phyloP scores from a whole-genome alignment of 176 grass and related monocot genomes.

The Cymbopogon citratus region DNA sequence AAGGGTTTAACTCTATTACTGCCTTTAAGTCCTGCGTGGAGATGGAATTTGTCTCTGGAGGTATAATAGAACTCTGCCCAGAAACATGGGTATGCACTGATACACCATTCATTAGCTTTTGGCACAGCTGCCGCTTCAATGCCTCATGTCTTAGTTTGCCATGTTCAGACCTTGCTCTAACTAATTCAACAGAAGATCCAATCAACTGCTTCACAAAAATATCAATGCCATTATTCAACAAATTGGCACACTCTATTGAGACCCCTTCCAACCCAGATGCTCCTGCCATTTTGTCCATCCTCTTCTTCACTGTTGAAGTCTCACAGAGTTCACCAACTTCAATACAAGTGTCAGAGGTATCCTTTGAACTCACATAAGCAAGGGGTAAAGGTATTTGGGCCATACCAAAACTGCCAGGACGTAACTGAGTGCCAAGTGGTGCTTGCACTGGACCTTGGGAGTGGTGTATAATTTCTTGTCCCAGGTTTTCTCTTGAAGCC shows the following conservation, averaged over 20 bases:
- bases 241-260: conserved; percentile 61
- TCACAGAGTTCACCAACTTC: conserved; percentile 58
- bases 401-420: conserved; percentile 43
- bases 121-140: conserved; percentile 42
- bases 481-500: conserved; percentile 14
- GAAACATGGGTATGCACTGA: conserved; percentile 38
- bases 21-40: conserved; percentile 43
- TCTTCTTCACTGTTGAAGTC: conserved; percentile 48
- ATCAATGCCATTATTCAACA: conserved; percentile 76
- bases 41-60: conserved; percentile 27
- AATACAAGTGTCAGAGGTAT: conserved; percentile 40
- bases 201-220: conserved; percentile 73
- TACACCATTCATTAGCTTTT: conserved; percentile 42
- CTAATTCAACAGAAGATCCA: conserved; percentile 53
- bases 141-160: conserved; percentile 20
- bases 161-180: conserved; percentile 46
- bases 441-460: conserved; percentile 36
- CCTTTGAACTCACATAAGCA: conserved; percentile 31
- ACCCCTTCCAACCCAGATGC: conserved; percentile 67
- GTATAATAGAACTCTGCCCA: conserved; percentile 23
- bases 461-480: conserved; percentile 30
- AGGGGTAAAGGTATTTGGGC: conserved; percentile 37
- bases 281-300: conserved; percentile 69
- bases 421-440: conserved; percentile 78
- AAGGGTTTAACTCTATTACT: conserved; percentile 34